Evolutionary conservation across 2,329 filamentous ascomycete species (phyloP).

Genomic region (Colletotrichum lindemuthianum): DNA sequence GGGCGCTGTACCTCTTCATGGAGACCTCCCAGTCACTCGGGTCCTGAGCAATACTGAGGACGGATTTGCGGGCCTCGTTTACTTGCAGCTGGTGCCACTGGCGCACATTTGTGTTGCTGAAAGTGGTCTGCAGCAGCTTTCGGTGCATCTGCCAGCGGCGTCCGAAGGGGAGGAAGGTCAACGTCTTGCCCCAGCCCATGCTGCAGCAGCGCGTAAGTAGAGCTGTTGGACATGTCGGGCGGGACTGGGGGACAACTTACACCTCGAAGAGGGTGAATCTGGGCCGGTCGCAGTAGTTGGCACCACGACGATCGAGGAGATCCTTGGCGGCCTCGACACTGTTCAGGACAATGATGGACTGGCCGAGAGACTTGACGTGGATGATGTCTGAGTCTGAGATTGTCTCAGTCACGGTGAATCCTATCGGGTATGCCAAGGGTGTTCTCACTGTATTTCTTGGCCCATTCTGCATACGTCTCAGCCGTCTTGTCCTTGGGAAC

Average conservation of each 20-base stretch:
- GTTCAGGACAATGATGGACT: slow-evolving; percentile 54
- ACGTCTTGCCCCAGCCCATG: slow-evolving; percentile 58
- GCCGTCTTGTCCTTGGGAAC: slow-evolving; percentile 40
- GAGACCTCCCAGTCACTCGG: slow-evolving; percentile 37
- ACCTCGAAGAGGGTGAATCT: slow-evolving; percentile 55
- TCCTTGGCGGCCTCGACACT: slow-evolving; percentile 53
- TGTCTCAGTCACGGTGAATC: neutral
- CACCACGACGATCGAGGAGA: slow-evolving; percentile 56
- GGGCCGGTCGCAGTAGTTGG: slow-evolving; percentile 56
- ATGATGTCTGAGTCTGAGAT: slow-evolving; percentile 43
- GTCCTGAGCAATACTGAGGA: slow-evolving; percentile 38
- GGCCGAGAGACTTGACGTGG: slow-evolving; percentile 44
- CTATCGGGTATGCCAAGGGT: neutral
- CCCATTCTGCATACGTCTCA: slow-evolving; percentile 35
- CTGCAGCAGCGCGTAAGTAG: slow-evolving; percentile 24
- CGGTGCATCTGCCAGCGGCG: slow-evolving; percentile 56
- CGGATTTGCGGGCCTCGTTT: slow-evolving; percentile 42
- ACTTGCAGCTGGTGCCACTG: slow-evolving; percentile 47
- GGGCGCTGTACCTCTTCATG: slow-evolving; percentile 27
- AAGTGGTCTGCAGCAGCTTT: slow-evolving; percentile 54
- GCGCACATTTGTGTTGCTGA: slow-evolving; percentile 49
- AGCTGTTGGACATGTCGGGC: neutral
- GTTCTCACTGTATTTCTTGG: slow-evolving; percentile 63
- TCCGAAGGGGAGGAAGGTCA: slow-evolving; percentile 56
- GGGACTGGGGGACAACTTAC: slow-evolving; percentile 20